Conservation (phyloP, 441 rosid genomes). For the Arabidopsis hybrid region DNA sequence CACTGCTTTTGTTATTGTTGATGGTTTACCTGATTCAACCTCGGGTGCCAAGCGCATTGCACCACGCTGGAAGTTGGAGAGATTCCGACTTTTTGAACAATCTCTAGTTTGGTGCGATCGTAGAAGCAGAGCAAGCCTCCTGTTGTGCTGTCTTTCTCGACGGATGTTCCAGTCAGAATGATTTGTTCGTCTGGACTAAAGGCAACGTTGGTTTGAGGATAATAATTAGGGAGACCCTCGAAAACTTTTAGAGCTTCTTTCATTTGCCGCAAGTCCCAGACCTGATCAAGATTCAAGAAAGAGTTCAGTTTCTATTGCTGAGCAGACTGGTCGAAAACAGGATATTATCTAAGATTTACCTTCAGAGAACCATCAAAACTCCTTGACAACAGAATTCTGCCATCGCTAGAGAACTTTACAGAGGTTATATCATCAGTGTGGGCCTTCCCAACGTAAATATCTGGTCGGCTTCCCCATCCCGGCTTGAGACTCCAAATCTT, state of each 20-base stretch:
- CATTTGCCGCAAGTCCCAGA: conserved; percentile 94
- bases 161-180: conserved; percentile 90
- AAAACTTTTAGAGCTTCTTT: conserved; percentile 74
- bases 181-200: conserved; percentile 94
- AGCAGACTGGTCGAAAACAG: conserved; percentile 16
- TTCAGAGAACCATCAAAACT: conserved; percentile 90
- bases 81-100: conserved; percentile 87
- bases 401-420: conserved; percentile 93
- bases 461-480: conserved; percentile 99
- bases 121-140: conserved; percentile 92
- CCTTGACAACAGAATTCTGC: conserved; percentile 75
- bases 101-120: conserved; percentile 85
- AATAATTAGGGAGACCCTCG: conserved; percentile 87
- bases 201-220: conserved; percentile 91
- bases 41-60: conserved; percentile 94
- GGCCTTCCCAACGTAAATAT: conserved; percentile 73
- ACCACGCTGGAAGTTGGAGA: conserved; percentile 91
- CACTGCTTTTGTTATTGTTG: neutral
- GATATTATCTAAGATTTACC: conserved; percentile 53
- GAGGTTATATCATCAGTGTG: conserved; percentile 96
- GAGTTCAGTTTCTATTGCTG: conserved; percentile 21
- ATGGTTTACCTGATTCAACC: conserved; percentile 86
- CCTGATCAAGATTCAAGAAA: conserved; percentile 52
- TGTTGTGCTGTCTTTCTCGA: conserved; percentile 81
- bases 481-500: conserved; percentile 97